Evolutionary conservation across 192 early-diverging fungal species (phyloP), one percentile per base, ranked within the genome.

Genomic region (Lunasporangiospora selenospora): DNA sequence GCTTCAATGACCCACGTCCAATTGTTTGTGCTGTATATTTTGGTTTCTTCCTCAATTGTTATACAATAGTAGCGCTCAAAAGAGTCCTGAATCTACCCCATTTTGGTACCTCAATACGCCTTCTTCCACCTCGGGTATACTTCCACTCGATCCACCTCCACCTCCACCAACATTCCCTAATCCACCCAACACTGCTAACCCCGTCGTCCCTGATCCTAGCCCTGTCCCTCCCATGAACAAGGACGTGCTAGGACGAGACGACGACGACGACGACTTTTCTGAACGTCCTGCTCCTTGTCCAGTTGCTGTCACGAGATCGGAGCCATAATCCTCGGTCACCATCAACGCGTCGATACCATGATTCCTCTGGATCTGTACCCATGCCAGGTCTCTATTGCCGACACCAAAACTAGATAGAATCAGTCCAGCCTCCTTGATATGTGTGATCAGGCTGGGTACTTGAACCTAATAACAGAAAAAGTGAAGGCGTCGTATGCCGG

Each of bases 341-440:
- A 98, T 87, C 60, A 93, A 89, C 2, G 94, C 96, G 77, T 99
- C 98, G 31, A 98, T 95, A 16, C 95, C 95, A 65, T 86, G 77
- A 34, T 77, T 62, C 63, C 92, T 91, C 54, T 98, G 98, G 39
- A 89, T 65, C n/a, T 65, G 63, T 3, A 93, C 84, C 45, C 84
- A 82, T 19, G 67, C 65, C 24, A 80, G 73, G 41, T 86, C 78
- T 29, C 81, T 73, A 75, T 98, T 98, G 16, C 81, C 83, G n/a
- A 65, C 42, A 1, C 96, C 98, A 81, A 93, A 96, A 19, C 96
- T 96, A 4, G 91, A 89, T 44, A 98, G 77, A 26, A 99, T 87
- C 29, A 99, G 67, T 1, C 98, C 96, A 43, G 88, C 90, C 58
- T 95, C 89, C 58, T 99, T 99, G 53, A 97, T 90, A 40, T 89